Evolutionary conservation across 2,329 filamentous ascomycete species (phyloP).

Genomic region (Kalmusia sp.): DNA sequence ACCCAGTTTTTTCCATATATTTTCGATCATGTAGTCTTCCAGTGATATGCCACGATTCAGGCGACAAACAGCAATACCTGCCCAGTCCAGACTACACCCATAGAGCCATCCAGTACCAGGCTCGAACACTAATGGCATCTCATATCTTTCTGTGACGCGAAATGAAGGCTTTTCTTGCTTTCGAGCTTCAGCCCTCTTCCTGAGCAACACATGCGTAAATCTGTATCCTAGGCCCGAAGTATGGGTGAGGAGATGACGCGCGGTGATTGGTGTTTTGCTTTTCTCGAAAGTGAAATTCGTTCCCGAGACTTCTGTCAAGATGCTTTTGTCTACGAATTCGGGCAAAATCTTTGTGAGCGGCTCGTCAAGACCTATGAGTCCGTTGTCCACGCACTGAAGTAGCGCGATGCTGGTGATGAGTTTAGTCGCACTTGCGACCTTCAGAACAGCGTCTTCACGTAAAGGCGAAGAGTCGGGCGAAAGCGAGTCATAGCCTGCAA

Average conservation of each 20-base stretch:
- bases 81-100: conserved; percentile 23
- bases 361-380: conserved; percentile 25
- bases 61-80: conserved; percentile 17
- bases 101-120: conserved; percentile 22
- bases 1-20: conserved; percentile 20
- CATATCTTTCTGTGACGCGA: conserved; percentile 9
- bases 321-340: conserved; percentile 20
- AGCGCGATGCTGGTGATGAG: conserved; percentile 26
- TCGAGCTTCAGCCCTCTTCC: background rate
- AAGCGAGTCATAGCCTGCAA: conserved; percentile 8
- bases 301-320: conserved; percentile 6
- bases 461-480: conserved; percentile 1
- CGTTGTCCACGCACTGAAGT: conserved; percentile 28
- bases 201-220: conserved; percentile 13
- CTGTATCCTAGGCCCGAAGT: conserved; percentile 21
- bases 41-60: conserved; percentile 14
- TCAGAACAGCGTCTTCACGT: conserved; percentile 19
- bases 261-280: conserved; percentile 10
- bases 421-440: conserved; percentile 29
- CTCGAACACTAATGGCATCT: conserved; percentile 22
- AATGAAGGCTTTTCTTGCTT: background rate
- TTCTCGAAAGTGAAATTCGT: background rate
- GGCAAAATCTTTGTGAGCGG: conserved; percentile 23
- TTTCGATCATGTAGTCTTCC: conserved; percentile 21
- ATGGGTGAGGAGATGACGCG: conserved; percentile 27